A percentile compares a stretch with the other conserved stretches of the same genome.
Evolutionary conservation across 1,284 basidiomycete species (phyloP).

Genomic region (Tylopilus sp.): DNA sequence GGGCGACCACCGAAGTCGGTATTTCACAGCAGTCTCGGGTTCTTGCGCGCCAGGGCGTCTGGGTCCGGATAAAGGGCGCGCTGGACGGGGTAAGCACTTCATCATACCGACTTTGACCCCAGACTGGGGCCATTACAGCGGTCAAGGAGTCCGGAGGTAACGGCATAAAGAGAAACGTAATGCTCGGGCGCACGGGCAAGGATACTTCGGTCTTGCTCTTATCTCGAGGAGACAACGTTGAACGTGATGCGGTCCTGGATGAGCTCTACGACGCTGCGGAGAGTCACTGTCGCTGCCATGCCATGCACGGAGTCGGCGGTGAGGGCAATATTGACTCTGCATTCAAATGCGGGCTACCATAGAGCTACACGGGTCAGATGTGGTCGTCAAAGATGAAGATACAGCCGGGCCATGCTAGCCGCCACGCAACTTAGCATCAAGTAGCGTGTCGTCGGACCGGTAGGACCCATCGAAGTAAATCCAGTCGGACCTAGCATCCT

Average conservation of each 20-base stretch:
- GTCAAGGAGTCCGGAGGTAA: slow-evolving; percentile 36
- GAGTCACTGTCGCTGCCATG: slow-evolving; percentile 47
- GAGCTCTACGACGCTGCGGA: slow-evolving; percentile 40
- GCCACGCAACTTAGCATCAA: slow-evolving; percentile 58
- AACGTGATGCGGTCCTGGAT: slow-evolving; percentile 43
- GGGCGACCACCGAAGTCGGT: slow-evolving; percentile 40
- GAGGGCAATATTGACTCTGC: slow-evolving; percentile 49
- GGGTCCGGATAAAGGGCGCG: slow-evolving; percentile 52
- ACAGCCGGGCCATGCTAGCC: slow-evolving; percentile 47
- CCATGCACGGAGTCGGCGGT: slow-evolving; percentile 44
- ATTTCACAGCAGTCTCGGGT: slow-evolving; percentile 43
- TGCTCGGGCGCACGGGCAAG: slow-evolving; percentile 26
- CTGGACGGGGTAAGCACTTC: slow-evolving; percentile 44
- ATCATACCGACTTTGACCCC: slow-evolving; percentile 54
- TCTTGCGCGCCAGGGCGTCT: slow-evolving; percentile 46
- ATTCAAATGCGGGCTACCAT: slow-evolving; percentile 44
- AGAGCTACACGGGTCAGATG: slow-evolving; percentile 47
- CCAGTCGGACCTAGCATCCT: slow-evolving; percentile 51
- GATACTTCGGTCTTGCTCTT: slow-evolving; percentile 36
- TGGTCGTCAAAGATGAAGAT: slow-evolving; percentile 60
- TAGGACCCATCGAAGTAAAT: slow-evolving; percentile 59
- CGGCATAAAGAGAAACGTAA: slow-evolving; percentile 42
- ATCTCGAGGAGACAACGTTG: slow-evolving; percentile 45
- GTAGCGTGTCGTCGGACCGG: slow-evolving; percentile 54
- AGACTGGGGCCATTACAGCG: slow-evolving; percentile 34